phyloP scores from a whole-genome alignment of 2,329 filamentous ascomycete genomes.

The Paraconiothyrium brasiliense region DNA sequence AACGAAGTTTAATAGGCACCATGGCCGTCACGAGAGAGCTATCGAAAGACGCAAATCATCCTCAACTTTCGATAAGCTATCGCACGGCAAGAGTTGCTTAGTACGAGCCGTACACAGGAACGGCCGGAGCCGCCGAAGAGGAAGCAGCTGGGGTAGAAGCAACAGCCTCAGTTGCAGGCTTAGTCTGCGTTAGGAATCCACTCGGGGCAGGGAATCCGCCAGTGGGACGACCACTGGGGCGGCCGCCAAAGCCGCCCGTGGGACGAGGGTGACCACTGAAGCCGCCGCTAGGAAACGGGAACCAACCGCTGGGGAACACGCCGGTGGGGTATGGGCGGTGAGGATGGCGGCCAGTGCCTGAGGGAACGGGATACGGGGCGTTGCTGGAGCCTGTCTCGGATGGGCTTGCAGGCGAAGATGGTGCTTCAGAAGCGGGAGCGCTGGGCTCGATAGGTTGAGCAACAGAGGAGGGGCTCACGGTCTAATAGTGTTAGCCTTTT shows the following conservation, averaged over 20 bases:
- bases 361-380: not conserved
- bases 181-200: constrained; percentile 7
- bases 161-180: not conserved
- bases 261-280: constrained; percentile 6
- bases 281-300: not conserved
- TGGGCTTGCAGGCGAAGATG: not conserved
- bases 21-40: not conserved
- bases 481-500: not conserved
- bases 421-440: not conserved
- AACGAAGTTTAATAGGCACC: not conserved
- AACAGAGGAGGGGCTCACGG: not conserved
- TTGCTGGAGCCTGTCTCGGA: not conserved
- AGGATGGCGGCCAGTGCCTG: constrained; percentile 6
- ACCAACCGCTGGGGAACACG: not conserved
- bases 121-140: constrained; percentile 1
- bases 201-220: constrained; percentile 1
- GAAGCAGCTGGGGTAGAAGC: not conserved
- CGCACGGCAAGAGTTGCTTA: not conserved
- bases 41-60: not conserved
- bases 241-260: constrained; percentile 1
- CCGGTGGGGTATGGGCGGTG: constrained; percentile 10
- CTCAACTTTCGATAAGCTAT: too few species aligned
- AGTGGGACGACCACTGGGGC: not conserved
- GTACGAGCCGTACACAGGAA: constrained; percentile 4
- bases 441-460: constrained; percentile 2